Evolutionary conservation across 257 asterid species (phyloP).

Genomic region (Oldenlandia corymbosa): DNA sequence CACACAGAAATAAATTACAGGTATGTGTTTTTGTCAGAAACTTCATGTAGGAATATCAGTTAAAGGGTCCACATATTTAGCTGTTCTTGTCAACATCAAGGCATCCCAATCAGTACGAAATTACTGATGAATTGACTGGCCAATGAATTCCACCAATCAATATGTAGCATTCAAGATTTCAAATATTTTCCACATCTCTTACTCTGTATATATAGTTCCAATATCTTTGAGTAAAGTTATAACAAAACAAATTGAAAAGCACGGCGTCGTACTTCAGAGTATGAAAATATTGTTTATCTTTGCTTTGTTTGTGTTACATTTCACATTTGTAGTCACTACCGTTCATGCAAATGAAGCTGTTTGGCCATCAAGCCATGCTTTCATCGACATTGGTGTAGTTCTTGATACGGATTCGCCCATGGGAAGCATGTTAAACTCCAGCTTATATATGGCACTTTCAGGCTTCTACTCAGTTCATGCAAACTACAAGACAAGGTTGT

Average conservation of each 20-base stretch:
- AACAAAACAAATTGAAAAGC: not conserved
- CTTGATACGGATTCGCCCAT: constrained; percentile 39
- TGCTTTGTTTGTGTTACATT: not conserved
- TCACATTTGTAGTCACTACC: not conserved
- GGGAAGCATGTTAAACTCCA: constrained; percentile 25
- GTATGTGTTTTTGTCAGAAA: not conserved
- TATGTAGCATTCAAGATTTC: not conserved
- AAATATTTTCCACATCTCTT: not conserved
- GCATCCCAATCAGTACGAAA: not conserved
- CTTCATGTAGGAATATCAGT: no score
- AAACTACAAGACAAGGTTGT: constrained; percentile 25
- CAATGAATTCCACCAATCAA: not conserved
- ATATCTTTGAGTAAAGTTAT: not conserved
- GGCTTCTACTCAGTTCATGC: constrained; percentile 36
- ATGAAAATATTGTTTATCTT: not conserved
- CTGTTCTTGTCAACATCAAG: not conserved
- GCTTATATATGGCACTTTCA: constrained; percentile 37
- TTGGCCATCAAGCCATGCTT: not conserved
- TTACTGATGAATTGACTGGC: not conserved
- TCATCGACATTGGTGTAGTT: constrained; percentile 28
- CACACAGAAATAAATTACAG: not conserved
- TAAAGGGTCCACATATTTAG: not conserved
- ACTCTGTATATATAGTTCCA: not conserved
- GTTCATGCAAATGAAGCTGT: not conserved
- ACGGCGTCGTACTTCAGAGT: no score